Conservation (phyloP, 2,329 filamentous ascomycete genomes). For the Xylaria sp. region DNA sequence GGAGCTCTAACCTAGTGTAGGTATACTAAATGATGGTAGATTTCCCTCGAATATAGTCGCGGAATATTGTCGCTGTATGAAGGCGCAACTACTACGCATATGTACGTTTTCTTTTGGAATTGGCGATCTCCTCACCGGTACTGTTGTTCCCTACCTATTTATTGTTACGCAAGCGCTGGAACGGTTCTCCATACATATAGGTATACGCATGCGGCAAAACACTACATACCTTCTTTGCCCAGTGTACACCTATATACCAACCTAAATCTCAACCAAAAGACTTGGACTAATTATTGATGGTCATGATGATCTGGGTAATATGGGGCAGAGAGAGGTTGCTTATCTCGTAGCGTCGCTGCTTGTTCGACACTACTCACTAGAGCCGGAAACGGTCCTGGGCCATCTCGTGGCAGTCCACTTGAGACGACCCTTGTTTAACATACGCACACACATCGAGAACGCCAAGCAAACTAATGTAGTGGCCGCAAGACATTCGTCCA, state of each 20-base stretch:
- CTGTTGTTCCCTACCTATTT: background rate
- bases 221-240: background rate
- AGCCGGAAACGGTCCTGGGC: background rate
- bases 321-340: constrained; percentile 21
- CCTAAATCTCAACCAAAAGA: background rate
- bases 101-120: background rate
- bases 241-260: background rate
- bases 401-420: constrained; percentile 30
- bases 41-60: background rate
- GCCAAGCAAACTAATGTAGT: constrained; percentile 31
- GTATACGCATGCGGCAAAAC: background rate
- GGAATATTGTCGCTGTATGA: background rate
- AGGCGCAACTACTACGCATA: too few species aligned
- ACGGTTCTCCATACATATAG: background rate
- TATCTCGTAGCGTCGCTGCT: constrained; percentile 22
- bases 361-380: background rate
- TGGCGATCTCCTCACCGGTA: background rate
- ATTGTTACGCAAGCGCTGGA: background rate
- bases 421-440: constrained; percentile 12
- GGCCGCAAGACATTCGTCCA: constrained; percentile 17
- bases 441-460: constrained; percentile 20
- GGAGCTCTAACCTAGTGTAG: background rate
- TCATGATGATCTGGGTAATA: constrained; percentile 21
- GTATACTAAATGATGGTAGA: background rate
- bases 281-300: constrained; percentile 6